These are phyloP conservation scores for Fragaria vesca DNA, from an alignment of 306 rosid species.

Conservation along the genomic window DNA sequence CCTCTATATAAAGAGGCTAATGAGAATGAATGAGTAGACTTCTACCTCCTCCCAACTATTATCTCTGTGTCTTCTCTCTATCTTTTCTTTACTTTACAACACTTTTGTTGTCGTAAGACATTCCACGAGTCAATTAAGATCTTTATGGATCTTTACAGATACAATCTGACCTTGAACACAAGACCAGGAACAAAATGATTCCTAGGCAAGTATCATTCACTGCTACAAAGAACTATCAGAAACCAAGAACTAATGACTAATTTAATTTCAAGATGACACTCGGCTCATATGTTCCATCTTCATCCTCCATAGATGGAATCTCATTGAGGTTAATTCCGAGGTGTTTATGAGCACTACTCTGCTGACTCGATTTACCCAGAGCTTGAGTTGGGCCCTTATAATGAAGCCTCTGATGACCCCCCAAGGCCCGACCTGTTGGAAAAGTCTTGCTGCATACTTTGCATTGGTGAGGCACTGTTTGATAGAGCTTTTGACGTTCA, in stretches of 20 bases:
- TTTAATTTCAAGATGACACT: constrained; percentile 11
- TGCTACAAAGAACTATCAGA: background rate
- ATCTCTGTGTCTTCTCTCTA: too few relatives aligned
- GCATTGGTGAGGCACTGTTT: constrained; percentile 8
- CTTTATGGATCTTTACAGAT: background rate
- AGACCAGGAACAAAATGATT: background rate
- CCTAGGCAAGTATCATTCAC: background rate
- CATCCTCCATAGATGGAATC: constrained; percentile 32
- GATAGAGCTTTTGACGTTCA: background rate
- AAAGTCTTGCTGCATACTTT: constrained; percentile 3
- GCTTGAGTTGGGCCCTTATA: background rate
- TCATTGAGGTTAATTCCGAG: constrained; percentile 45
- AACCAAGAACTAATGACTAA: constrained; percentile 2
- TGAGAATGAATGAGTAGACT: too few relatives aligned
- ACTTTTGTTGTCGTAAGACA: too few relatives aligned
- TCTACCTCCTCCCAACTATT: too few relatives aligned
- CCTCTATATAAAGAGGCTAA: too few relatives aligned
- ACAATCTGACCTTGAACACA: background rate
- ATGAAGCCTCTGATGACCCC: constrained; percentile 30
- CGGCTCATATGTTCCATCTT: background rate
- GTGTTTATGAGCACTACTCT: background rate
- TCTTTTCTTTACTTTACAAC: too few relatives aligned
- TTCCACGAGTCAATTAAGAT: too few relatives aligned
- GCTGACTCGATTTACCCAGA: background rate
- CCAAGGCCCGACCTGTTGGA: constrained; percentile 23